Conservation (phyloP, 2,329 filamentous ascomycete species). For the Cytospora piceae region DNA sequence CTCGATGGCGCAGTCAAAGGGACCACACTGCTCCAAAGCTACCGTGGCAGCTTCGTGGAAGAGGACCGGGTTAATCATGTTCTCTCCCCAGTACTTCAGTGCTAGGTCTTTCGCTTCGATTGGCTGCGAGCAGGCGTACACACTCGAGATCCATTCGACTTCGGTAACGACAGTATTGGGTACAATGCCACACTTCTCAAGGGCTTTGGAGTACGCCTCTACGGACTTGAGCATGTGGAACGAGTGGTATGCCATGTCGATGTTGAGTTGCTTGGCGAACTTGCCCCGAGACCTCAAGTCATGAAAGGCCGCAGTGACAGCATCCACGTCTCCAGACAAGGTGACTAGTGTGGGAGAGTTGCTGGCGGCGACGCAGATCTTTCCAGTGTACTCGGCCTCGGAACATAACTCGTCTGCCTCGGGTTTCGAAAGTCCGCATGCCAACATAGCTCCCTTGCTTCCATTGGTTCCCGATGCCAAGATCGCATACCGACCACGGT, state of each 20-base stretch:
- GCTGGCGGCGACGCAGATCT: slow-evolving; percentile 38
- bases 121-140: slow-evolving; percentile 36
- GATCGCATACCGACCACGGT: slow-evolving; percentile 43
- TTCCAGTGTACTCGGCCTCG: slow-evolving; percentile 33
- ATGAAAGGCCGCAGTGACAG: slow-evolving; percentile 34
- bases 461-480: slow-evolving; percentile 33
- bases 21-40: slow-evolving; percentile 33
- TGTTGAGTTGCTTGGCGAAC: slow-evolving; percentile 43
- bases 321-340: slow-evolving; percentile 42
- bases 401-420: slow-evolving; percentile 37
- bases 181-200: slow-evolving; percentile 38
- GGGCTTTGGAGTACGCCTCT: slow-evolving; percentile 39
- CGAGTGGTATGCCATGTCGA: slow-evolving; percentile 55
- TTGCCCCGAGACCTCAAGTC: slow-evolving; percentile 34
- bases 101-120: slow-evolving; percentile 30
- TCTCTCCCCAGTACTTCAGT: slow-evolving; percentile 48
- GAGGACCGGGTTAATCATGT: slow-evolving; percentile 48
- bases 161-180: slow-evolving; percentile 32
- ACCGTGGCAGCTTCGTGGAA: slow-evolving; percentile 47
- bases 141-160: slow-evolving; percentile 47
- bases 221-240: slow-evolving; percentile 48
- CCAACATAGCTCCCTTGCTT: slow-evolving; percentile 42
- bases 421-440: slow-evolving; percentile 37
- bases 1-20: slow-evolving; percentile 46
- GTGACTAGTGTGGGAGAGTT: slow-evolving; percentile 42